Conservation (phyloP, 2,329 filamentous ascomycete genomes). For the Ustilaginoidea virens region DNA sequence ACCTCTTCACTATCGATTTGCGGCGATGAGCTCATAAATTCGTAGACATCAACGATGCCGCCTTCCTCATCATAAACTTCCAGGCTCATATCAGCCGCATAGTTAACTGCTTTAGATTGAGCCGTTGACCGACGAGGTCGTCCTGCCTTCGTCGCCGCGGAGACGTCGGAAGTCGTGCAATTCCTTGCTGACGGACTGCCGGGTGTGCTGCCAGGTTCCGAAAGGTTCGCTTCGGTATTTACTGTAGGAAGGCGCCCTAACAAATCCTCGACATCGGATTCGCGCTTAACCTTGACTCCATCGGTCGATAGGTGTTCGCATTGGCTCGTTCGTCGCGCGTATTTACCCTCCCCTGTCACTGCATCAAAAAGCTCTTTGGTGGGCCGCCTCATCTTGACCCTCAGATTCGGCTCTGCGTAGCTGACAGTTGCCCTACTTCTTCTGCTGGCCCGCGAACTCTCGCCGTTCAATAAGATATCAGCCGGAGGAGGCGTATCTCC, state of each 20-base stretch:
- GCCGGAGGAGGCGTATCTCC: slow-evolving; percentile 44
- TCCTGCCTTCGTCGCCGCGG: slow-evolving; percentile 20
- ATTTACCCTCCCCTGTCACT: slow-evolving; percentile 48
- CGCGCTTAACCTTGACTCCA: slow-evolving; percentile 16
- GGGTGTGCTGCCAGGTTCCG: slow-evolving; percentile 11
- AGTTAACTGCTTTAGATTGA: slow-evolving; percentile 5
- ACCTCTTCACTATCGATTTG: slow-evolving; percentile 16
- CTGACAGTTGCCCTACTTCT: slow-evolving; percentile 54
- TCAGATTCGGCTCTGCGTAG: slow-evolving; percentile 69
- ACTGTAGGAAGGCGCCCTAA: slow-evolving; percentile 15
- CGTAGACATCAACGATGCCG: slow-evolving; percentile 33
- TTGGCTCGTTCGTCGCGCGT: slow-evolving; percentile 26
- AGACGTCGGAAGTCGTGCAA: slow-evolving; percentile 13
- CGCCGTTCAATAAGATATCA: slow-evolving; percentile 37
- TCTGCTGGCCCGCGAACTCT: slow-evolving; percentile 48
- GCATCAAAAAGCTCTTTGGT: slow-evolving; percentile 64
- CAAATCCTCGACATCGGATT: slow-evolving; percentile 14
- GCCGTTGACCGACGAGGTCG: slow-evolving; percentile 24
- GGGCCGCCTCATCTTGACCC: slow-evolving; percentile 71
- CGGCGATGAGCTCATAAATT: slow-evolving; percentile 35
- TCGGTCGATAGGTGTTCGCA: slow-evolving; percentile 13
- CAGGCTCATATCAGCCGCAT: slow-evolving; percentile 1
- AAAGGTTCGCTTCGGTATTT: slow-evolving; percentile 2
- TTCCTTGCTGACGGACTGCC: slow-evolving; percentile 29
- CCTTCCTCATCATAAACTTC: slow-evolving; percentile 3